Percentiles rank a stretch among this genome's conserved stretches.
These are phyloP conservation scores for Skeletonema tropicum DNA, from an alignment of 108 stramenopile species.

Conservation along the genomic window DNA sequence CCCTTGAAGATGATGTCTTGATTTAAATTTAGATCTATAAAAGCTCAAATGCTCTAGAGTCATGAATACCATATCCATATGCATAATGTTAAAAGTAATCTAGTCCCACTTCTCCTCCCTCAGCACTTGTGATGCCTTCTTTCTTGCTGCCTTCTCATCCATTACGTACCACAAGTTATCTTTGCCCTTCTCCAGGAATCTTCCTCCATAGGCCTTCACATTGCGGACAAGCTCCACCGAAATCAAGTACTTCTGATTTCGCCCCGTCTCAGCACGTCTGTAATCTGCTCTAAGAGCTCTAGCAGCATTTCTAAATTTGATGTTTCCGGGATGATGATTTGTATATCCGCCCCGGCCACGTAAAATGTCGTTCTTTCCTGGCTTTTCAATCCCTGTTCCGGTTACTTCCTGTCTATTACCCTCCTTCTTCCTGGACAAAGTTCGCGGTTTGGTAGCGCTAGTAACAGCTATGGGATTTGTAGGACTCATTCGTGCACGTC, in stretches of 20 bases:
- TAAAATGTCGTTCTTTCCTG: constrained; percentile 50
- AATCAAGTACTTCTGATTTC: constrained; percentile 27
- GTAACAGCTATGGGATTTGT: neutral
- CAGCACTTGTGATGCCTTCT: constrained; percentile 47
- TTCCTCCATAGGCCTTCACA: constrained; percentile 46
- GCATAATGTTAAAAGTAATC: neutral
- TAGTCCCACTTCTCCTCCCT: constrained; percentile 47
- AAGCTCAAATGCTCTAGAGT: no score
- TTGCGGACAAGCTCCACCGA: constrained; percentile 20
- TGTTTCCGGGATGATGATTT: constrained; percentile 37
- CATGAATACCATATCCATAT: neutral
- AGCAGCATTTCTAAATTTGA: constrained; percentile 38
- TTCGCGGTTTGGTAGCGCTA: neutral
- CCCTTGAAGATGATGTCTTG: neutral
- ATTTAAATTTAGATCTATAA: neutral
- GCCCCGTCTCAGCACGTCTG: constrained; percentile 8
- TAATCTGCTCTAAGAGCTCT: constrained; percentile 20
- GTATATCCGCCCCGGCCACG: constrained; percentile 38
- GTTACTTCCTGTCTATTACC: neutral
- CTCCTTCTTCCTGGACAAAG: neutral
- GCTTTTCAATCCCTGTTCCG: neutral
- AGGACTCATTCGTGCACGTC: neutral
- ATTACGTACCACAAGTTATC: constrained; percentile 44
- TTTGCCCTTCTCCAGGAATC: constrained; percentile 36
- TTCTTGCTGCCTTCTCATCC: constrained; percentile 26